Percentiles rank a stretch among this genome's conserved stretches.
These are phyloP conservation scores for Raphanus raphanistrum DNA, from an alignment of 345 rosid genomes.

Conservation along the genomic window DNA sequence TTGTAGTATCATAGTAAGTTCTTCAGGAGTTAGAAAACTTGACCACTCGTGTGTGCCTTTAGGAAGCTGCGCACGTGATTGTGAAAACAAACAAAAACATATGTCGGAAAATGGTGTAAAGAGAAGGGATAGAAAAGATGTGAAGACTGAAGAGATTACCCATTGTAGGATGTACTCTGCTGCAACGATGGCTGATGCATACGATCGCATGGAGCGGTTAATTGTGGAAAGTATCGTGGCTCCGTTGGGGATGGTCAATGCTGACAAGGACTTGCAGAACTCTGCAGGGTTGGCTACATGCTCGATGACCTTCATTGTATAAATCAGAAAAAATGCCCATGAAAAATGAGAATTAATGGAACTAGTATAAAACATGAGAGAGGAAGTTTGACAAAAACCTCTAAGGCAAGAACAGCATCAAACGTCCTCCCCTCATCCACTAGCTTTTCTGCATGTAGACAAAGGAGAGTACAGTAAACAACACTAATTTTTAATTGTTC, in stretches of 20 bases:
- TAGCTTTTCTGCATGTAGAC: constrained; percentile 57
- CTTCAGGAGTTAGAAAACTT: constrained; percentile 80
- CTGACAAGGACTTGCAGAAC: constrained; percentile 85
- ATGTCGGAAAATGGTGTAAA: neutral
- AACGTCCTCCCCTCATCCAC: constrained; percentile 76
- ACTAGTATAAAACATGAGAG: neutral
- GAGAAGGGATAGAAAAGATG: neutral
- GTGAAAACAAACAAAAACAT: constrained; percentile 2
- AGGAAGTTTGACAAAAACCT: constrained; percentile 41
- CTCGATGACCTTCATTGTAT: constrained; percentile 71
- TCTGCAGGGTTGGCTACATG: constrained; percentile 90
- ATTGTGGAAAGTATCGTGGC: constrained; percentile 80
- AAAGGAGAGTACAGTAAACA: neutral
- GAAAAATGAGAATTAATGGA: constrained; percentile 8
- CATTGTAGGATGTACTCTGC: constrained; percentile 88
- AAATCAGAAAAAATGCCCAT: constrained; percentile 14
- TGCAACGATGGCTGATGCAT: constrained; percentile 77
- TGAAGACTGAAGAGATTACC: constrained; percentile 49
- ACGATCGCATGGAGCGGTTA: constrained; percentile 85
- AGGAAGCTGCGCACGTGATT: constrained; percentile 67
- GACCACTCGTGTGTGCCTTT: constrained; percentile 91
- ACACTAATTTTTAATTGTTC: neutral
- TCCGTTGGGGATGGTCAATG: constrained; percentile 62
- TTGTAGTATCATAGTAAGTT: constrained; percentile 58
- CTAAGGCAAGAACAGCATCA: constrained; percentile 83